phyloP scores from a whole-genome alignment of 495 filamentous ascomycete species.

The Trypethelium eluteriae region DNA sequence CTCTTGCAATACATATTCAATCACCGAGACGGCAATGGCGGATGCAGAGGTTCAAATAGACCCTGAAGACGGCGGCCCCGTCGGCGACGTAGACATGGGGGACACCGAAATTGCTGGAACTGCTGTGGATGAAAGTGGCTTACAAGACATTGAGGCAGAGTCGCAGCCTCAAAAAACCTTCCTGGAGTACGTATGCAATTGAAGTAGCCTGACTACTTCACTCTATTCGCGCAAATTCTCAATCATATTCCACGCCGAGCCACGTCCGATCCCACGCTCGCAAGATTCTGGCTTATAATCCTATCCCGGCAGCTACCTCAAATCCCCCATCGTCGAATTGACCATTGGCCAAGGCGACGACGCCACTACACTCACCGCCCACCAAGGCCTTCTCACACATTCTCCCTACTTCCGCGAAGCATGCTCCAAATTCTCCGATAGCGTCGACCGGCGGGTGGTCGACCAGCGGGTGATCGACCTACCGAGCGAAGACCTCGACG shows the following conservation, averaged over 20 bases:
- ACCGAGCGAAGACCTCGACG: conserved; percentile 62
- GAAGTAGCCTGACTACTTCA: neutral
- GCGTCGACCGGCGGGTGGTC: conserved; percentile 42
- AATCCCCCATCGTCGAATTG: conserved; percentile 71
- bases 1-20: no score
- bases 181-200: conserved; percentile 18
- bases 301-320: conserved; percentile 53
- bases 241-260: neutral
- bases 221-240: no score
- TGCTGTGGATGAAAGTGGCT: conserved; percentile 12
- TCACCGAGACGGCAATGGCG: conserved; percentile 9
- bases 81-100: conserved; percentile 55
- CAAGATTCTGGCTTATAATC: conserved; percentile 1
- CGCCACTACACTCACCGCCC: conserved; percentile 61
- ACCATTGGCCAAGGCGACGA: conserved; percentile 57
- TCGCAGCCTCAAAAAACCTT: conserved; percentile 21
- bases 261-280: neutral
- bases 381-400: conserved; percentile 65
- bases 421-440: conserved; percentile 50
- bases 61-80: conserved; percentile 63
- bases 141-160: conserved; percentile 24
- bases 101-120: conserved; percentile 12
- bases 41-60: conserved; percentile 21
- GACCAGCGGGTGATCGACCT: conserved; percentile 62
- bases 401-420: conserved; percentile 66